These are phyloP conservation scores for Solanum sejunctum DNA, from an alignment of 257 asterid genomes.

Conservation along the genomic window DNA sequence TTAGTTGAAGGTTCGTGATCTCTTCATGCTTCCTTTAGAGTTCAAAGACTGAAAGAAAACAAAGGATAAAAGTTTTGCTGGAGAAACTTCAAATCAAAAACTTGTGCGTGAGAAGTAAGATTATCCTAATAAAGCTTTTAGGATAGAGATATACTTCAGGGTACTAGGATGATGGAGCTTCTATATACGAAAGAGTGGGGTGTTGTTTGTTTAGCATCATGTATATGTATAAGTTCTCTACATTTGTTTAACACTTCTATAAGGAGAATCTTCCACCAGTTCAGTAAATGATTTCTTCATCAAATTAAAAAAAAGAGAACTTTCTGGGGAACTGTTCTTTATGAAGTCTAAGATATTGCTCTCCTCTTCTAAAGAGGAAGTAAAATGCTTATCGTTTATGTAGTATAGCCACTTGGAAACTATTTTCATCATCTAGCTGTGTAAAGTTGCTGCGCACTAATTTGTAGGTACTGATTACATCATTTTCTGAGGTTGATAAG, in stretches of 20 bases:
- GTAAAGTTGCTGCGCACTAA: not conserved
- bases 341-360: not conserved
- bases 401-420: not conserved
- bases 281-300: not conserved
- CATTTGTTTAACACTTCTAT: not conserved
- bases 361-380: not conserved
- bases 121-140: not conserved
- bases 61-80: not conserved
- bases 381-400: not conserved
- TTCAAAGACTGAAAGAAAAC: not conserved
- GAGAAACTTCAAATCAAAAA: not conserved
- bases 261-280: not conserved
- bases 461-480: slow-evolving; percentile 69
- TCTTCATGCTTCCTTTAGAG: not conserved
- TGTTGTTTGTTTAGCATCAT: not conserved
- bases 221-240: not conserved
- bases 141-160: not conserved
- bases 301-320: not conserved
- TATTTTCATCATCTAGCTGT: not conserved
- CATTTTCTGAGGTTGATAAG: slow-evolving; percentile 56
- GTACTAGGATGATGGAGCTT: not conserved
- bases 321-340: not conserved
- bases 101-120: not conserved
- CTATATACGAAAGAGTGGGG: not conserved
- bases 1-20: not conserved